Percentiles rank a stretch among this genome's conserved stretches.
Conservation (phyloP, 345 rosid genomes). For the Bruguiera parviflora region DNA sequence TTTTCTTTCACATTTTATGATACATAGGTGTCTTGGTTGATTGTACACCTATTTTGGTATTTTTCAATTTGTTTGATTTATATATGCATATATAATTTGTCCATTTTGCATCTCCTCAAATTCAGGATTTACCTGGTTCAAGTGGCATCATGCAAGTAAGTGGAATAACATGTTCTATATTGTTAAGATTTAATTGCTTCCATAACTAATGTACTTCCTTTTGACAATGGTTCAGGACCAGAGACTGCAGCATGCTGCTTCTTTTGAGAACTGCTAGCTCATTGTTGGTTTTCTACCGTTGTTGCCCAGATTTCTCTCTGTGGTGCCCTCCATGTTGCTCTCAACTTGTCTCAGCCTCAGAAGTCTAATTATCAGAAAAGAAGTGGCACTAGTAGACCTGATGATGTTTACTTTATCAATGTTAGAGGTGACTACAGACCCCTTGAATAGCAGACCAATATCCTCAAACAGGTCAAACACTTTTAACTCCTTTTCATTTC, state of each 20-base stretch:
- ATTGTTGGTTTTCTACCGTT: constrained; percentile 49
- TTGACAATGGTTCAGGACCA: constrained; percentile 87
- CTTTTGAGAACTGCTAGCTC: constrained; percentile 73
- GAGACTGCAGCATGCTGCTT: constrained; percentile 82
- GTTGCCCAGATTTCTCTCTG: constrained; percentile 53
- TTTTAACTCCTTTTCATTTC: too few relatives aligned
- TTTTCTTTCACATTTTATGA: too few relatives aligned
- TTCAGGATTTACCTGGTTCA: constrained; percentile 81
- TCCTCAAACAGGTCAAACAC: too few relatives aligned
- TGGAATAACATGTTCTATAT: constrained; percentile 3
- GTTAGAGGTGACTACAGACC: constrained; percentile 59
- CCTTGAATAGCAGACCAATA: constrained; percentile 29
- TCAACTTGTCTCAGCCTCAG: constrained; percentile 54
- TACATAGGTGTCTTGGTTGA: too few relatives aligned
- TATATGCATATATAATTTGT: neutral
- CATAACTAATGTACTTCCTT: constrained; percentile 13
- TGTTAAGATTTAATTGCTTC: constrained; percentile 1
- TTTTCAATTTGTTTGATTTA: too few relatives aligned
- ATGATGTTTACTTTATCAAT: constrained; percentile 47
- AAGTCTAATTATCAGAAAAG: constrained; percentile 20
- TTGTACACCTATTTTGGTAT: too few relatives aligned
- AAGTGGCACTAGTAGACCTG: constrained; percentile 24
- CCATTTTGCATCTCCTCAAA: constrained; percentile 4
- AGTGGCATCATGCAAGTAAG: constrained; percentile 97
- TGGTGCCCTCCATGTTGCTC: constrained; percentile 48